Evolutionary conservation across 192 early-diverging fungal genomes (phyloP), one percentile per base, ranked within the genome.

Genomic region (Funneliformis mosseae): DNA sequence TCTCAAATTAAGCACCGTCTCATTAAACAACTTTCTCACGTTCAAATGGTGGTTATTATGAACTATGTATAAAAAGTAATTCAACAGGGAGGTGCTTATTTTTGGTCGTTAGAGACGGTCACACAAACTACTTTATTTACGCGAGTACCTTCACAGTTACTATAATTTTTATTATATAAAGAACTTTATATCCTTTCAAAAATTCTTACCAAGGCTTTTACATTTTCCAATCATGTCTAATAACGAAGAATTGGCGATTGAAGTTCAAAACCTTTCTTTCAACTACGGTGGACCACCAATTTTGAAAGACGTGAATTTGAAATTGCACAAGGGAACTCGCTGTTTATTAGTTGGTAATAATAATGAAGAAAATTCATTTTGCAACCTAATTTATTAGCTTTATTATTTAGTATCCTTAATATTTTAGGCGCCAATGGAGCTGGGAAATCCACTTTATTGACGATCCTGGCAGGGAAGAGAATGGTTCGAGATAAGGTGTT

Each of bases 271-370:
- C 55, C 86, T 94, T 25, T 85, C 73, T 64, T 94, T 91, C 76
- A 83, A 77, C 38, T 93, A 86, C 76, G 91, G 92, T 39, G 92
- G 88, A 10, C 85, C 85, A 8, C 33, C 66, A 4, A 91, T 93
- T 80, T 78, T 94, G 16, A 78, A 87, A 21, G 77, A 93, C 75
- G 64, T 95, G 12, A 84, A 71, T 10, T 77, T 95, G 42, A 5
- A 66, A 21, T 67, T 95, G 1, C 80, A 83, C 21, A 74, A 83
- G n/a, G 94, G 92, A 14, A 83, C 87, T 27, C 84, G 92, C 0
- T 92, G 89, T 76, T 85, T 95, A 27, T 83, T 95, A n/a, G 87
- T 94, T 61, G 94, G 94, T 71, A 92, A 94, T 91, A 39, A 79
- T 68, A 46, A 41, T 78, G 25, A 72, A 16, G 10, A n/a, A 25